Evolutionary conservation across 192 early-diverging fungal genomes (phyloP).

Genomic region (Entomortierella lignicola): DNA sequence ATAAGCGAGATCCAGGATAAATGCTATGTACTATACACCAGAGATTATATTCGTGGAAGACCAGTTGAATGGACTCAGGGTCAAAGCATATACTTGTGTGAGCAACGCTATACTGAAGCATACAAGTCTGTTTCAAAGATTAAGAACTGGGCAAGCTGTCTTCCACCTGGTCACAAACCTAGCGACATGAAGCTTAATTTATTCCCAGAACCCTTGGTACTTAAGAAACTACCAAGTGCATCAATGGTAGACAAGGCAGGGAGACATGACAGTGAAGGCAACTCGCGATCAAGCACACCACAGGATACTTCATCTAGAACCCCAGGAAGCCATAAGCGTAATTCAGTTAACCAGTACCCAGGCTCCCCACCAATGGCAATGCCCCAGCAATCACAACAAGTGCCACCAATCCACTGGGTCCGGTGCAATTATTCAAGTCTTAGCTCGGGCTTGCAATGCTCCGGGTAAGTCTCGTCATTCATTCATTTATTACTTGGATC

Average conservation of each 20-base stretch:
- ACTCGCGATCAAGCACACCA: slow-evolving; percentile 36
- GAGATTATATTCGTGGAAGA: slow-evolving; percentile 67
- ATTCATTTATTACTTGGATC: too few relatives aligned
- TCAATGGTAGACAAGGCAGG: slow-evolving; percentile 54
- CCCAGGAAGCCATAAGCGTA: slow-evolving; percentile 11
- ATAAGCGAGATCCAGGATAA: slow-evolving; percentile 67
- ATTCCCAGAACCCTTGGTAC: slow-evolving; percentile 33
- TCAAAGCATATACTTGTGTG: slow-evolving; percentile 72
- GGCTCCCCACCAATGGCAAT: slow-evolving; percentile 31
- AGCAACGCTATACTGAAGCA: slow-evolving; percentile 70
- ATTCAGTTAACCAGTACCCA: slow-evolving; percentile 34
- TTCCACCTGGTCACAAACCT: slow-evolving; percentile 59
- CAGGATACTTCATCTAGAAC: slow-evolving; percentile 9
- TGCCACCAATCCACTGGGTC: slow-evolving; percentile 33
- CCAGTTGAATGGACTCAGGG: slow-evolving; percentile 60
- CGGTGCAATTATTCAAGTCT: slow-evolving; percentile 51
- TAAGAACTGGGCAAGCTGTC: slow-evolving; percentile 69
- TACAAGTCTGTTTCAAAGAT: slow-evolving; percentile 69
- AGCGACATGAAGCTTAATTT: slow-evolving; percentile 53
- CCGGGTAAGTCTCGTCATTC: slow-evolving; percentile 22
- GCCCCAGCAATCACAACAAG: slow-evolving; percentile 2
- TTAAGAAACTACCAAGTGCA: slow-evolving; percentile 49
- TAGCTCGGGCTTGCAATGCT: slow-evolving; percentile 39
- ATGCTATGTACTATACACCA: slow-evolving; percentile 69
- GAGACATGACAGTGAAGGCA: slow-evolving; percentile 30